Evolutionary conservation across 2,329 filamentous ascomycete genomes (phyloP).

Genomic region (Sarocladiaceae sp.): DNA sequence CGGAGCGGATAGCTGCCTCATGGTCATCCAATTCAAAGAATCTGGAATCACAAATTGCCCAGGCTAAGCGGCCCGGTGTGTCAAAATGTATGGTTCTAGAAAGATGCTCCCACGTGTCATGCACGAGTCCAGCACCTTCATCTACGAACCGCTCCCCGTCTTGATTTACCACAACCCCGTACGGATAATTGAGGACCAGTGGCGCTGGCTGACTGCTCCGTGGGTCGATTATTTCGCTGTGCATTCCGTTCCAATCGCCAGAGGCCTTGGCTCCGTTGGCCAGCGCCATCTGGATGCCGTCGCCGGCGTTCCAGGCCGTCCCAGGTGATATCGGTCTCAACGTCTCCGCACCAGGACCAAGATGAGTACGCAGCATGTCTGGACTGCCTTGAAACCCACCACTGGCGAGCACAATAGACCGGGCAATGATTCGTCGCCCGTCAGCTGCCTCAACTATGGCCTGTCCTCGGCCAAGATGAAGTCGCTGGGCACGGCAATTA

Average conservation of each 20-base stretch:
- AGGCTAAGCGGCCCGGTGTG: constrained; percentile 11
- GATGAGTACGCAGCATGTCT: constrained; percentile 12
- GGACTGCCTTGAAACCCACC: constrained; percentile 11
- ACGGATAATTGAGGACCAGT: constrained; percentile 11
- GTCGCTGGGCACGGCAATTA: constrained; percentile 12
- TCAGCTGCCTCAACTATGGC: constrained; percentile 11
- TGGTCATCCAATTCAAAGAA: constrained; percentile 12
- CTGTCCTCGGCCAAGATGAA: constrained; percentile 12
- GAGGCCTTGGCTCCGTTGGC: constrained; percentile 11
- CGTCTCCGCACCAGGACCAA: constrained; percentile 12
- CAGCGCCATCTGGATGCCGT: constrained; percentile 12
- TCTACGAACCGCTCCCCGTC: constrained; percentile 11
- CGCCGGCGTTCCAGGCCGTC: constrained; percentile 11
- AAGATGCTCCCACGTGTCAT: constrained; percentile 12
- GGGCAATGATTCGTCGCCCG: constrained; percentile 11
- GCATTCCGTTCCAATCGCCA: constrained; percentile 12
- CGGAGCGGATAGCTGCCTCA: constrained; percentile 11
- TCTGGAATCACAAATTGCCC: constrained; percentile 12
- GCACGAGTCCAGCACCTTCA: constrained; percentile 12
- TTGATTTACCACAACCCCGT: constrained; percentile 11
- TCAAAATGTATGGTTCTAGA: constrained; percentile 12
- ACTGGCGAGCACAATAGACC: constrained; percentile 11
- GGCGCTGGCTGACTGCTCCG: constrained; percentile 11
- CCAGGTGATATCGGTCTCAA: constrained; percentile 12
- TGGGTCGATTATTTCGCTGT: constrained; percentile 12